Percentiles rank a stretch among this genome's conserved stretches.
Conservation (phyloP, 148 eudicot species). For the Vaccinium darrowii region DNA sequence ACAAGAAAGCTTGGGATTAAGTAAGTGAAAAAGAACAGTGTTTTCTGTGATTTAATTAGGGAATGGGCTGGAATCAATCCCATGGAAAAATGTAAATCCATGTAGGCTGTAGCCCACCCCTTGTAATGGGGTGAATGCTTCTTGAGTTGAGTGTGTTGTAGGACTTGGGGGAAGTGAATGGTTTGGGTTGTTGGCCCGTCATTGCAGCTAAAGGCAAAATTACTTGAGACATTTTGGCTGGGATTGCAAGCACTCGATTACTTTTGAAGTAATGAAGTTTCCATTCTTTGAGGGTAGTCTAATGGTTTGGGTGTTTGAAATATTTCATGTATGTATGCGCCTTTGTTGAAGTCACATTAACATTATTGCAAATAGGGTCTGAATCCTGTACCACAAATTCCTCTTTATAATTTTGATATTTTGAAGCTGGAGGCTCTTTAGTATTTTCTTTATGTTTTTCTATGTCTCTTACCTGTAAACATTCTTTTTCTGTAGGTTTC, state of each 20-base stretch:
- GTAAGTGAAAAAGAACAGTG: not conserved
- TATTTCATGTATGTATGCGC: not conserved
- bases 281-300: not conserved
- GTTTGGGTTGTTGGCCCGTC: not conserved
- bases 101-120: not conserved
- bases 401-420: not conserved
- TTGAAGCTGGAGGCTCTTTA: not conserved
- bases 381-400: not conserved
- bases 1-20: not conserved
- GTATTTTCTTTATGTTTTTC: not conserved
- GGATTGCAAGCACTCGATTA: not conserved
- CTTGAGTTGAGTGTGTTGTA: not conserved
- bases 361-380: not conserved
- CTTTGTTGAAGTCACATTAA: not conserved
- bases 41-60: not conserved
- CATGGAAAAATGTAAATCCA: not conserved
- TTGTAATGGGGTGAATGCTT: not conserved
- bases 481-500: constrained; percentile 50
- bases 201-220: not conserved
- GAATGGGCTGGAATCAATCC: not conserved
- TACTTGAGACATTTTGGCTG: not conserved
- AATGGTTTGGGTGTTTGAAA: not conserved
- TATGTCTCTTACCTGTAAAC: constrained; percentile 8
- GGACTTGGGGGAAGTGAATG: not conserved
- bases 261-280: not conserved